Percentiles rank a stretch among this genome's conserved stretches.
These are phyloP conservation scores for Starmerella scarabaei DNA, from an alignment of 805 yeast species.

Conservation along the genomic window DNA sequence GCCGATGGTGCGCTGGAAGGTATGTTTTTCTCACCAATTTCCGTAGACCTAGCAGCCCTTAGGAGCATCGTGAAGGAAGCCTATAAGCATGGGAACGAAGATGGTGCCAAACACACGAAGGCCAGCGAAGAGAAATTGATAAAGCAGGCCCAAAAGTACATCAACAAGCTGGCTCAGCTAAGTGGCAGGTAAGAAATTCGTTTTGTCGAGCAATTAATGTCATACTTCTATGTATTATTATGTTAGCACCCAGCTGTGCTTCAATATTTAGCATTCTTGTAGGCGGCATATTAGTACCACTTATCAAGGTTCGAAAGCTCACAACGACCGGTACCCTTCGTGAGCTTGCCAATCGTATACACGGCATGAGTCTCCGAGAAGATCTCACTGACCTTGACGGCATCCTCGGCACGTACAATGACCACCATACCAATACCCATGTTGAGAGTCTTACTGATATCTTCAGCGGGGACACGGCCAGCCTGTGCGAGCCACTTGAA, in stretches of 20 bases:
- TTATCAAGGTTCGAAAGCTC: conserved; percentile 24
- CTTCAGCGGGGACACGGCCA: conserved; percentile 78
- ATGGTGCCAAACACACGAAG: conserved; percentile 41
- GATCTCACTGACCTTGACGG: conserved; percentile 41
- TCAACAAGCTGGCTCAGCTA: not conserved
- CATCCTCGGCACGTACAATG: conserved; percentile 62
- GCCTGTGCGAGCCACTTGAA: conserved; percentile 89
- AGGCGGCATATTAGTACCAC: conserved; percentile 23
- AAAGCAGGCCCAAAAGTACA: not conserved
- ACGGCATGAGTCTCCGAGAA: conserved; percentile 62
- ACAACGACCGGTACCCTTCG: conserved; percentile 33
- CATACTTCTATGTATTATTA: too few relatives aligned
- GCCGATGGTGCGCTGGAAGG: conserved; percentile 49
- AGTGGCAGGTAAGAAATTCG: too few relatives aligned
- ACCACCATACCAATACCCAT: conserved; percentile 95
- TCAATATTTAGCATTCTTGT: too few relatives aligned
- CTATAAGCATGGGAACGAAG: conserved; percentile 62
- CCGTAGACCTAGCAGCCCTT: conserved; percentile 40
- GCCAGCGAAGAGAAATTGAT: not conserved
- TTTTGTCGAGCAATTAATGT: too few relatives aligned
- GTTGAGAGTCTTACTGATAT: conserved; percentile 81
- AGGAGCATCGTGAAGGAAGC: conserved; percentile 49
- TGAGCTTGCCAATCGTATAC: conserved; percentile 51
- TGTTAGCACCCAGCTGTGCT: too few relatives aligned
- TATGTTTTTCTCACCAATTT: conserved; percentile 61